A percentile compares a stretch with the other conserved stretches of the same genome.
phyloP scores from a whole-genome alignment of 768 basidiomycete genomes.

The Amyloporia xantha region DNA sequence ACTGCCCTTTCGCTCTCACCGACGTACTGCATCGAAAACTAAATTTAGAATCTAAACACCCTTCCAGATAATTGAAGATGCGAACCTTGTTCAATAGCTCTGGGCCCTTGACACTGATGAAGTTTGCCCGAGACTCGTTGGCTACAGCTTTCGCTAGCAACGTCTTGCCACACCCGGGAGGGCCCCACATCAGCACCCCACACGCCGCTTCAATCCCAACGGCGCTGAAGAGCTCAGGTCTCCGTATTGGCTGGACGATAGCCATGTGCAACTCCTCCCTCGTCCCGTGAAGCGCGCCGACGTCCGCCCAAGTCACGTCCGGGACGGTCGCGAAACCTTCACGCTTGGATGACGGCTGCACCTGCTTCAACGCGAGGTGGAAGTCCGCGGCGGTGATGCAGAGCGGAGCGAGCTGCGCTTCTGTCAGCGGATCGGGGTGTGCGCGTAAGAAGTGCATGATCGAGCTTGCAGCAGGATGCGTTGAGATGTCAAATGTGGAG shows the following conservation, averaged over 20 bases:
- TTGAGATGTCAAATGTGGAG: slow-evolving; percentile 32
- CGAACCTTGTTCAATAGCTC: slow-evolving; percentile 92
- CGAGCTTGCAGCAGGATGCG: slow-evolving; percentile 42
- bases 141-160: slow-evolving; percentile 97
- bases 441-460: slow-evolving; percentile 87
- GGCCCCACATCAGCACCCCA: slow-evolving; percentile 97
- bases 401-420: slow-evolving; percentile 72
- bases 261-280: slow-evolving; percentile 96
- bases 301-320: slow-evolving; percentile 90
- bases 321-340: slow-evolving; percentile 98
- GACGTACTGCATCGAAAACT: slow-evolving; percentile 59
- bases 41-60: no score
- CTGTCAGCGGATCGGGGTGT: slow-evolving; percentile 76
- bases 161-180: slow-evolving; percentile 97
- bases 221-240: slow-evolving; percentile 81
- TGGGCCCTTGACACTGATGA: slow-evolving; percentile 97
- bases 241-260: slow-evolving; percentile 88
- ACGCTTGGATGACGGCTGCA: slow-evolving; percentile 94
- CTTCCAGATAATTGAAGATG: no score
- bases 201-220: slow-evolving; percentile 90
- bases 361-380: slow-evolving; percentile 67
- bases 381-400: slow-evolving; percentile 83
- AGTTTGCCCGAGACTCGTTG: slow-evolving; percentile 91
- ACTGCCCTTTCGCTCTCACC: slow-evolving; percentile 97
- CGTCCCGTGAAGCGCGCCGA: slow-evolving; percentile 83